Evolutionary conservation across 768 basidiomycete genomes (phyloP).

Genomic region (Glaciozyma martinii): DNA sequence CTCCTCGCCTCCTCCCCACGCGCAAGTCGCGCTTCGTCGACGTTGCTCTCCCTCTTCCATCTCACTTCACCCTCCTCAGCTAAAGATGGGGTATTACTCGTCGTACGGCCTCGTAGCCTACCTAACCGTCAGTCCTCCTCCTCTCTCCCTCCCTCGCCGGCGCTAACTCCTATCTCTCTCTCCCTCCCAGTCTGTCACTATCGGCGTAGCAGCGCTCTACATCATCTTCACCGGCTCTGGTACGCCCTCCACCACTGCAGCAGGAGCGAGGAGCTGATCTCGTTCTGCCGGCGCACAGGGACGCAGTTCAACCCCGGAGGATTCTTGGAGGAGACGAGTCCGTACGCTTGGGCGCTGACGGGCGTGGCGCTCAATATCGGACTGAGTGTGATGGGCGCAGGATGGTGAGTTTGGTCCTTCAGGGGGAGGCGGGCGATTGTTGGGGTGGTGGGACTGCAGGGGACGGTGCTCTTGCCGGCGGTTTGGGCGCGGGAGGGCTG

Average conservation of each 20-base stretch:
- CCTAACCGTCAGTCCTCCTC: not conserved
- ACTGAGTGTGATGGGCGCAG: conserved; percentile 84
- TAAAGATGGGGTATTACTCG: not conserved
- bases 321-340: conserved; percentile 87
- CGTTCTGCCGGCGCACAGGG: conserved; percentile 49
- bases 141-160: not conserved
- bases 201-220: conserved; percentile 10
- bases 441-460: not conserved
- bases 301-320: conserved; percentile 73
- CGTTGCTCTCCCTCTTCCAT: too few species aligned
- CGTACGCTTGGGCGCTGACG: conserved; percentile 81
- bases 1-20: too few species aligned
- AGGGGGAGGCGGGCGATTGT: not conserved
- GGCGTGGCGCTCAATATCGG: conserved; percentile 92
- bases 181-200: not conserved
- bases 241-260: not conserved
- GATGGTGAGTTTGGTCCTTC: conserved; percentile 58
- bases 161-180: not conserved
- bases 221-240: conserved; percentile 28
- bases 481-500: not conserved
- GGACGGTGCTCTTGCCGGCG: not conserved
- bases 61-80: too few species aligned
- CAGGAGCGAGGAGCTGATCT: not conserved
- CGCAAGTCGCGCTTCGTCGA: too few species aligned
- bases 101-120: conserved; percentile 2